Evolutionary conservation across 495 filamentous ascomycete genomes (phyloP).

Genomic region (Aspergillus sclerotioniger): DNA sequence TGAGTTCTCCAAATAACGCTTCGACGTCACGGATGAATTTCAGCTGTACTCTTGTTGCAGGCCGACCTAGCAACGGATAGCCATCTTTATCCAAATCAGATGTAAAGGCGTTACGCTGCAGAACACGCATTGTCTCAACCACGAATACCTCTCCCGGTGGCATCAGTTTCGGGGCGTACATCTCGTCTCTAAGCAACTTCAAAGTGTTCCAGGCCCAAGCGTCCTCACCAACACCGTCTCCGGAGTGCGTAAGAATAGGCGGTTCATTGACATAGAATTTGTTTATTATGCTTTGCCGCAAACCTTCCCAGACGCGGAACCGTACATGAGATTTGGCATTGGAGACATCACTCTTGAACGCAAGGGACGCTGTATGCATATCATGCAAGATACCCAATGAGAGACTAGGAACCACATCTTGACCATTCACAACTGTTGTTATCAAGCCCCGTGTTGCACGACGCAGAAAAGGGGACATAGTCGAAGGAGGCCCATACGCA

Average conservation of each 20-base stretch:
- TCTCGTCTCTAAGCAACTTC: constrained; percentile 61
- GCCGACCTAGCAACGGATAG: constrained; percentile 52
- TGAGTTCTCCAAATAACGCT: constrained; percentile 64
- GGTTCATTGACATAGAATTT: constrained; percentile 49
- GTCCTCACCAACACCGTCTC: constrained; percentile 57
- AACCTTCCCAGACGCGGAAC: constrained; percentile 60
- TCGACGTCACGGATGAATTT: constrained; percentile 66
- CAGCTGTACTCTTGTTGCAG: constrained; percentile 63
- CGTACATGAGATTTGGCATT: constrained; percentile 65
- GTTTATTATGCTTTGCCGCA: constrained; percentile 48
- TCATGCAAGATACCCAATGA: constrained; percentile 75
- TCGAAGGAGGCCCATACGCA: constrained; percentile 73
- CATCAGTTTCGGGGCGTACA: constrained; percentile 67
- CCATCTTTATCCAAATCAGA: constrained; percentile 28
- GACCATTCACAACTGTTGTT: constrained; percentile 69
- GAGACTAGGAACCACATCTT: constrained; percentile 71
- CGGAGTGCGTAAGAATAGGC: constrained; percentile 42
- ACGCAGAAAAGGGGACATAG: constrained; percentile 69
- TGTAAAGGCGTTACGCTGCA: constrained; percentile 58
- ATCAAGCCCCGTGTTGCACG: constrained; percentile 71
- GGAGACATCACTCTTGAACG: constrained; percentile 68
- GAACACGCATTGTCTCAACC: constrained; percentile 60
- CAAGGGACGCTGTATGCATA: constrained; percentile 65
- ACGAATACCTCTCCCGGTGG: constrained; percentile 77
- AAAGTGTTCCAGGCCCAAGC: constrained; percentile 70